Base-by-base conservation (phyloP, 2,329 filamentous ascomycete genomes). In the Fusarium goolgardi region DNA sequence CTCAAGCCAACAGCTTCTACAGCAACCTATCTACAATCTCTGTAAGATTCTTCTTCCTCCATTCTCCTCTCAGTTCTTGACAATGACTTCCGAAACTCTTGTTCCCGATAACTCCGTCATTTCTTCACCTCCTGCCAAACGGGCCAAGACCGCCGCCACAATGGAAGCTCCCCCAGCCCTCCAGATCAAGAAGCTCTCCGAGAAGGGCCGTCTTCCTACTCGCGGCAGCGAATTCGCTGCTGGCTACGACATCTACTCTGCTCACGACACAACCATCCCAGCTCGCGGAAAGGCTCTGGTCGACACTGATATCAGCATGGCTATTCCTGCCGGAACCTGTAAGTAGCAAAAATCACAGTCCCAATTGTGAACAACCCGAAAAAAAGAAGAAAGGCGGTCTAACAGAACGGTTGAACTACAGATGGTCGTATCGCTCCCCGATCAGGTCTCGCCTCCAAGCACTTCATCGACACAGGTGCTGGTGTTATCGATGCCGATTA, bases 401-500 rank as follows among this genome's bases (percentile, higher is more conserved):
- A 47, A 47, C 32, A 21, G 32, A 11, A 52, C 12, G 27, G 45
- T 21, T 40, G 15, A 47, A 40, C 29, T 31, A 15, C 12, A 95
- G 93, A 98, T 78, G 95, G 95, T 71, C 91, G 94, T 59, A 89
- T 97, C 56, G 94, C 94, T 5, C 94, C 94, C 12, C 91, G 94
- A 69, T 96, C 92, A n/a, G 94, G 94, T 47, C 90, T 97, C 35
- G 95, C 95, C 4, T 85, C 90, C 63, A 99, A 99, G 83, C 89
- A 98, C 82, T 96, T 94, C 81, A 98, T 99, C 78, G 94, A 97
- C 79, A 96, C 92, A 0, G 94, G 96, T 66, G 96, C 96, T 0
- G 96, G 96, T 55, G 96, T 99, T 69, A 98, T 99, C 74, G 96
- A 99, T 79, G 94, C 95, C 34, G 96, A 99, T 81, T 99, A 99